Conservation (phyloP, 2,329 filamentous ascomycete species). For the Neonectria punicea region DNA sequence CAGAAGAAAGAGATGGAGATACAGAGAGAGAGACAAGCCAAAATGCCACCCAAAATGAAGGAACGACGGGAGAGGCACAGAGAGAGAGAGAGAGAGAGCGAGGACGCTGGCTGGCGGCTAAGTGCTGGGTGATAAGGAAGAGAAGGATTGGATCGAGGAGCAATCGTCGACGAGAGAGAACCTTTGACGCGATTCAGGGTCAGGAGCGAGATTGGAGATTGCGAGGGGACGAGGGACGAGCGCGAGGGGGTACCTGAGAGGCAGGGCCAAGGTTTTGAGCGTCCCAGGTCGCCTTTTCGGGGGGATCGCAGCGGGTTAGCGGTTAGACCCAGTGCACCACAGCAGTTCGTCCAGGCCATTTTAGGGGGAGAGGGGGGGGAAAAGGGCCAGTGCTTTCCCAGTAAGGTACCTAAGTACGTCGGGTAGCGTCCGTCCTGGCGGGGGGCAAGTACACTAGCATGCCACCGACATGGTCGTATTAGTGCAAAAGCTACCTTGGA, state of each 20-base stretch:
- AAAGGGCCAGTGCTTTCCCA: not conserved
- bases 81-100: not conserved
- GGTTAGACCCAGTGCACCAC: not conserved
- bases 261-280: not conserved
- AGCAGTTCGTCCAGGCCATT: constrained; percentile 5
- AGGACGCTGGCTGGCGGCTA: not conserved
- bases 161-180: not conserved
- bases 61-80: not conserved
- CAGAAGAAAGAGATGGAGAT: not conserved
- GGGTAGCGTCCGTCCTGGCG: not conserved
- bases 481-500: not conserved
- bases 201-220: constrained; percentile 1
- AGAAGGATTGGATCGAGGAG: not conserved
- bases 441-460: not conserved
- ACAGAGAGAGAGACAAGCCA: not conserved
- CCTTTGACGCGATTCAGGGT: not conserved
- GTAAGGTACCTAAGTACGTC: not conserved
- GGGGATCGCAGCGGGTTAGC: not conserved
- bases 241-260: not conserved
- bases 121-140: not conserved
- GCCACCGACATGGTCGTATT: not conserved
- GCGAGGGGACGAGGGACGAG: not conserved
- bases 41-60: not conserved
- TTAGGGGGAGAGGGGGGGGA: not conserved
- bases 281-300: not conserved